Evolutionary conservation across 257 asterid species (phyloP), one percentile per base, ranked within the genome.

Genomic region (Ligustrum vulgare): DNA sequence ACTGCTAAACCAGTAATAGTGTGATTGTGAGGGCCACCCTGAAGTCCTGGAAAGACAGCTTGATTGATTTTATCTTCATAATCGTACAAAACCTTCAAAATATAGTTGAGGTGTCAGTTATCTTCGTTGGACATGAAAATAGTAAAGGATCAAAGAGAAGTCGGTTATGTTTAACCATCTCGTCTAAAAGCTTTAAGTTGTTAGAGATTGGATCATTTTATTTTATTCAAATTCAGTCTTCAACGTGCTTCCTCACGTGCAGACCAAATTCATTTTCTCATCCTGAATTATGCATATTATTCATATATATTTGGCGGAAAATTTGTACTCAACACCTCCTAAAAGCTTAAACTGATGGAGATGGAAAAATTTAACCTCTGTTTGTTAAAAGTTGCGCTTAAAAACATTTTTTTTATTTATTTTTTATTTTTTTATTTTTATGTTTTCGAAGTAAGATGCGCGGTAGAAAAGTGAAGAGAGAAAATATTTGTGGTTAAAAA

Each of bases 21-120:
- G 88, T 95, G 98, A 78, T 95, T 95, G 87, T 95, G 99, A 36
- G 98, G 98, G 25, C 99, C 99, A 32, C 99, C 99, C 86, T 95
- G 99, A 84, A 95, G 97, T 77, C 99, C 99, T 28, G 99, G 99
- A 80, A 95, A 93, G 71, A 95, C 99, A 37, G 99, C 97, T 89
- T 93, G 97, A 72, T 95, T 93, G 85, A 95, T 93, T 81, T 84
- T 91, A 71, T 95, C 97, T 83, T 93, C 99, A 70, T 73, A 91
- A 85, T 95, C 97, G 75, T 93, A 95, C 87, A 91, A 70, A 71
- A 95, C 98, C 99, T 95, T 76, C 77, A 72, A 72, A 31, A 75
- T 68, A 78, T 39, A 31, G 22, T 58, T 5, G 0, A 60, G 67
- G 71, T 67, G 70, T 71, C 28, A 67, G 60, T 45, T 49, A 67